Evolutionary conservation across 768 basidiomycete genomes (phyloP), one percentile per base, ranked within the genome.

Genomic region (Tricholoma saponaceum): DNA sequence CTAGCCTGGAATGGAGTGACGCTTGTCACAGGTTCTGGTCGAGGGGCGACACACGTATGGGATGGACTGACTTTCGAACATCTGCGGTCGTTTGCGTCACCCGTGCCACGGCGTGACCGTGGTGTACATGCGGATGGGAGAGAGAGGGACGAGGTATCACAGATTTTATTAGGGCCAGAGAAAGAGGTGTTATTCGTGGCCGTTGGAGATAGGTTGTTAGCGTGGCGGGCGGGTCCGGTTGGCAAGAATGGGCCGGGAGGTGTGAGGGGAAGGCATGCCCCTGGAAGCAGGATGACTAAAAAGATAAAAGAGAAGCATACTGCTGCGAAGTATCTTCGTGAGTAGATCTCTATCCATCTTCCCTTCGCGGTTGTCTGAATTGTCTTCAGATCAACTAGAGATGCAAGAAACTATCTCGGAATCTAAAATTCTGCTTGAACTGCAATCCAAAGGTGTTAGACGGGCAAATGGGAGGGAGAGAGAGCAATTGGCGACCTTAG

Each of bases 11-110:
- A 82, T 56, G 74, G 80, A 3, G 57, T 76, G n/a, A 74, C 83
- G 14, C 72, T 93, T 49, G 78, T 82, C 12, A 86, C 85, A 0
- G 91, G 91, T 26, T 88, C 87, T 22, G 75, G 79, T 0, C 69
- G 76, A 1, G 91, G 91, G 3, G 73, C 76, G 5, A 78, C 84
- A 2, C 74, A 71, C 16, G 75, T 88, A 13, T 90, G 84, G 77
- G 88, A 92, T 62, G 80, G 81, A 2, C 72, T 90, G 60, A 86
- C 83, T 0, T 77, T 90, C 30, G 76, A 76, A 32, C 78, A 73
- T 4, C 64, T 92, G 49, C 78, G 85, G 20, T 73, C 76, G 23
- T 85, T 91, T 62, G 59, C 76, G 0, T 76, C 78, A 2, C 83
- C 84, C 13, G 61, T 78, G 0, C 71, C 76, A 14, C 67, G 71